Base-by-base conservation (phyloP, 306 rosid species). In the Trifolium fragiferum region DNA sequence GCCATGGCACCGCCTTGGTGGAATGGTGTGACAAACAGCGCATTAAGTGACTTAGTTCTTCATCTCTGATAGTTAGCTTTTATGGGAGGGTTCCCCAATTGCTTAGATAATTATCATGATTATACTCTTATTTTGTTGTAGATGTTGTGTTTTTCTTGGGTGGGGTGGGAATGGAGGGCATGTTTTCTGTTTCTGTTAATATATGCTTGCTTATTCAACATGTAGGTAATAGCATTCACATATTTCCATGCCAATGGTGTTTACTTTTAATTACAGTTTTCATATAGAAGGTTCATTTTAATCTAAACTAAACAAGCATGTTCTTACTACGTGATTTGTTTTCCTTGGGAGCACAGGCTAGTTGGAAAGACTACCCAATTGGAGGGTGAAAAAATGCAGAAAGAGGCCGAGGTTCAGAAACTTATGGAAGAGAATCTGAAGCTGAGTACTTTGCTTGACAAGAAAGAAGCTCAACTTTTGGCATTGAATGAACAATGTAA, bases 401-500 rank as follows among this genome's bases (percentile, higher is more conserved):
- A 95, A 78, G 99, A 92, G 86, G 83, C 82, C 8, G 98, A 92
- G 87, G 99, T 92, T 74, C 99, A 92, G 87, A 95, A 90, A 77
- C 97, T 95, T 8, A 90, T 95, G 99, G 88, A 92, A 77, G 99
- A 92, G 80, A 95, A 95, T 80, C 90, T 87, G 86, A 87, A 82
- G 88, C 83, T 95, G 85, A 95, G 87, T 74, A 86, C 98, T 77
- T 85, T 89, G 85, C 98, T 95, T 60, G 98, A 95, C 93, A 95
- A 95, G 90, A 95, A 95, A 85, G 99, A 92, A 87, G 99, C 99
- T 64, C 99, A 95, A 77, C 89, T 95, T 80, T 74, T 92, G 75
- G 99, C 99, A 77, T 78, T 93, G 96, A 92, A 95, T 78, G 98
- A 92, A 84, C 99, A 95, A 68, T 95, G 99, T 88, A 95, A 95